Percentiles rank a stretch among this genome's conserved stretches.
These are phyloP conservation scores for Tricholoma sp. DNA, from an alignment of 768 basidiomycete genomes.

Conservation along the genomic window DNA sequence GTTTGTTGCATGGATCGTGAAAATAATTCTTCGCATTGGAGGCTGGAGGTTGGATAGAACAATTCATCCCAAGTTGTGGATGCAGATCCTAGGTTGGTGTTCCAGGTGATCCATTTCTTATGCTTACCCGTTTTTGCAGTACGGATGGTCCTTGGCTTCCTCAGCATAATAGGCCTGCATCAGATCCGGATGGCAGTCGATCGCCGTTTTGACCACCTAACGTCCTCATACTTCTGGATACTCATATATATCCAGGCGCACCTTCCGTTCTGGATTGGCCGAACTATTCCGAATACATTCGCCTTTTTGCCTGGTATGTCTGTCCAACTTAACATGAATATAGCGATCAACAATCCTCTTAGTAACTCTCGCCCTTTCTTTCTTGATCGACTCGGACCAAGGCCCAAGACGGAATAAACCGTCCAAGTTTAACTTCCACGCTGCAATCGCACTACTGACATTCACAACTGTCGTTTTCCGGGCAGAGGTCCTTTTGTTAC, in stretches of 20 bases:
- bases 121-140: conserved; percentile 44
- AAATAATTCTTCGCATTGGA: conserved; percentile 42
- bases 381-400: conserved; percentile 35
- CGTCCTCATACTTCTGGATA: conserved; percentile 62
- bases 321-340: background rate
- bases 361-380: conserved; percentile 58
- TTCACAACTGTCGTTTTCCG: conserved; percentile 71
- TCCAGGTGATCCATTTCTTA: no score
- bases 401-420: conserved; percentile 35
- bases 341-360: background rate
- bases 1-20: conserved; percentile 54
- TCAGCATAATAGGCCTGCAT: conserved; percentile 57
- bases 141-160: conserved; percentile 10
- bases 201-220: conserved; percentile 55
- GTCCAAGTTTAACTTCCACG: conserved; percentile 25
- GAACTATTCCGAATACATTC: conserved; percentile 94
- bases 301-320: conserved; percentile 73
- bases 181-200: conserved; percentile 60
- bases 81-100: conserved; percentile 48
- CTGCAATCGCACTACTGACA: conserved; percentile 56
- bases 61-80: conserved; percentile 65
- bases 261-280: conserved; percentile 86
- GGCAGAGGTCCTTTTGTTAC: conserved; percentile 69
- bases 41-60: conserved; percentile 35
- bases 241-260: conserved; percentile 79